Conservation (phyloP, 1,284 basidiomycete genomes). For the Cutaneotrichosporon mucoides region DNA sequence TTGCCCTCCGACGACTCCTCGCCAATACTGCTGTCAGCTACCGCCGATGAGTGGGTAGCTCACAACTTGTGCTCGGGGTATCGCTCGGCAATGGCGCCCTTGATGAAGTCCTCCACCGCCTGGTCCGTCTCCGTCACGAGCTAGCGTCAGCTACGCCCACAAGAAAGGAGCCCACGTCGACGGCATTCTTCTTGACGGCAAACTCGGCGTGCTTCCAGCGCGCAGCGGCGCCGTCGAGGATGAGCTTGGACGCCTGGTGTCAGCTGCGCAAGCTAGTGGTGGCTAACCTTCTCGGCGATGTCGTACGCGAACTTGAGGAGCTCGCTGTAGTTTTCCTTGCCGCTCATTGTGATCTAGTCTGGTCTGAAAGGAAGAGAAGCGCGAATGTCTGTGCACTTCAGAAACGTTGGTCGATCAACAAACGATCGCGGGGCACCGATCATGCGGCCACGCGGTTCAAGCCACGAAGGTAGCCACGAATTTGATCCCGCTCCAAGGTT, state of each 20-base stretch:
- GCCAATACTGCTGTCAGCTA: constrained; percentile 58
- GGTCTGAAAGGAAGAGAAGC: neutral
- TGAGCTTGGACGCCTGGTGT: constrained; percentile 21
- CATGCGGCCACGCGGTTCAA: no score
- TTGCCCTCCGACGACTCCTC: constrained; percentile 73
- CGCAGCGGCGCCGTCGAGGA: constrained; percentile 27
- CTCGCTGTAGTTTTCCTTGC: constrained; percentile 20
- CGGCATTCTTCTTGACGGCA: constrained; percentile 38
- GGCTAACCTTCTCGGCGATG: constrained; percentile 23
- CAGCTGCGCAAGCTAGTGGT: neutral
- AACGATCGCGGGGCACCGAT: neutral
- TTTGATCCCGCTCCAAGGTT: constrained; percentile 3
- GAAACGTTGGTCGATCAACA: neutral
- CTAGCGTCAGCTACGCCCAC: constrained; percentile 20
- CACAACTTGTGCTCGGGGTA: constrained; percentile 75
- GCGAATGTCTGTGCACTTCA: neutral
- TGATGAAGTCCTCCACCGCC: constrained; percentile 81
- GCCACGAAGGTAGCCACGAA: neutral
- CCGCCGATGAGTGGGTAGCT: no score
- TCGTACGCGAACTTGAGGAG: constrained; percentile 25
- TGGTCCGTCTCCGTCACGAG: constrained; percentile 94
- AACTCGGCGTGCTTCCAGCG: constrained; percentile 26
- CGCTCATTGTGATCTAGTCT: constrained; percentile 4
- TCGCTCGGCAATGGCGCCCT: constrained; percentile 59
- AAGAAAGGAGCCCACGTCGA: constrained; percentile 54